Percentiles rank a stretch among this genome's conserved stretches.
These are phyloP conservation scores for Globisporangium megalacanthum DNA, from an alignment of 352 stramenopile genomes.

Conservation along the genomic window DNA sequence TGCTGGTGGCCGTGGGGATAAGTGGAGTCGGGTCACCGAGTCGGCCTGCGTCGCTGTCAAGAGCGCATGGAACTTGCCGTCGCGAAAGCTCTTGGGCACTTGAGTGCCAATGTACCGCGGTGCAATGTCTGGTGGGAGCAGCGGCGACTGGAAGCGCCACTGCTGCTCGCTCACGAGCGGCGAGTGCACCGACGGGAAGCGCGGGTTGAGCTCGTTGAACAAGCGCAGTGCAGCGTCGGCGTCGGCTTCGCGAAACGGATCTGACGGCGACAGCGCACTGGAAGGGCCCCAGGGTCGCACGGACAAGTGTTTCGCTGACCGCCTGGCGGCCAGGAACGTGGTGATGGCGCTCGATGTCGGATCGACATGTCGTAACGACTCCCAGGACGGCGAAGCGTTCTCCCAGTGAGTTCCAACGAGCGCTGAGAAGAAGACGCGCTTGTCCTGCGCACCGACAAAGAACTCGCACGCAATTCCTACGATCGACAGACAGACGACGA, in stretches of 20 bases:
- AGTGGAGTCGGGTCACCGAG: conserved; percentile 42
- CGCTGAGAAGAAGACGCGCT: conserved; percentile 34
- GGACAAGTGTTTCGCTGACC: neutral
- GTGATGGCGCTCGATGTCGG: conserved; percentile 19
- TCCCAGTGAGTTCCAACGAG: conserved; percentile 48
- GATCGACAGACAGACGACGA: neutral
- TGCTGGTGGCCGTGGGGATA: conserved; percentile 21
- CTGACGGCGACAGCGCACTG: neutral
- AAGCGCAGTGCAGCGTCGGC: conserved; percentile 14
- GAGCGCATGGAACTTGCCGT: conserved; percentile 42
- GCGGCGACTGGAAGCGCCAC: conserved; percentile 42
- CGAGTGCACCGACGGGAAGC: conserved; percentile 54
- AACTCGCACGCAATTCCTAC: conserved; percentile 52
- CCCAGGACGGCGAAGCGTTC: conserved; percentile 31
- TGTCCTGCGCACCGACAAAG: conserved; percentile 29
- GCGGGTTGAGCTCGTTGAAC: conserved; percentile 54
- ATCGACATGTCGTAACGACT: conserved; percentile 27
- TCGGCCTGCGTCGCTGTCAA: conserved; percentile 39
- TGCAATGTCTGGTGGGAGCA: conserved; percentile 43
- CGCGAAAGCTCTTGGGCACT: conserved; percentile 55
- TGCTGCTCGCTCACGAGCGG: conserved; percentile 34
- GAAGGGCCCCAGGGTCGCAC: neutral
- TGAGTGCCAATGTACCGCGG: conserved; percentile 43
- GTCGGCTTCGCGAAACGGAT: conserved; percentile 1
- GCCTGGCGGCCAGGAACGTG: conserved; percentile 1